Base-by-base conservation (phyloP, 768 basidiomycete species). In the Trametes cubensis region DNA sequence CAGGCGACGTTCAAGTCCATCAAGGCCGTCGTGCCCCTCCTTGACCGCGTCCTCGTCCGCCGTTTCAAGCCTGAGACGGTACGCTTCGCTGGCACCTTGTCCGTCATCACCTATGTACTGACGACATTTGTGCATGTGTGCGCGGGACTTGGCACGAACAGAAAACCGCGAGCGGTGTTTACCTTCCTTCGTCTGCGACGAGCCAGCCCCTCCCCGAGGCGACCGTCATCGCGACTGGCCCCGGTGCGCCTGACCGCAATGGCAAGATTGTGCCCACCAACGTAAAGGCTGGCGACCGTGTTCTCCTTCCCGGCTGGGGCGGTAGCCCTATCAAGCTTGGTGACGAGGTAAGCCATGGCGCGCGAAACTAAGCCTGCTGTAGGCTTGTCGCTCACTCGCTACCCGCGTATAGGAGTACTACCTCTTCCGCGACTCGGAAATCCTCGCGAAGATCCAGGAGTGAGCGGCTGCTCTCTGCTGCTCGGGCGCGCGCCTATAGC, bases 91-190 rank as follows among this genome's bases (percentile, higher is more conserved):
- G 34, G 34, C 34, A 34, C 23, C 18, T 23, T 23, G 18, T 45
- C 3, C 46, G 11, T 47, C 6, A 48, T 18, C 50, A 13, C 40
- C 7, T 40, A 30, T 20, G 10, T 18, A 15, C 42, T 63, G 38
- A 21, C 52, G 20, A 14, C 26, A 7, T 20, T 25, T 6, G 34
- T 14, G 14, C 46, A 13, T 5, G 20, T 25, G 23, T 47, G 46
- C 46, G 46, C 46, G 46, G 5, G n/a, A 23, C 3, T 34, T 2
- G 34, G 39, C 18, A 21, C 20, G 13, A 3, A 10, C 68, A 98
- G 95, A 97, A 98, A 95, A 99, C 96, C n/a, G 90, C 97, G 3
- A 78, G 90, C 23, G 97, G 97, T 39, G 88, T 99, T 73, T 95
- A 95, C 85, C 83, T 99, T 48, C 97, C 97, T n/a, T 85, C 90